Evolutionary conservation across 1,139 yeast genomes (phyloP).

Genomic region (Kodamaea derodonti): DNA sequence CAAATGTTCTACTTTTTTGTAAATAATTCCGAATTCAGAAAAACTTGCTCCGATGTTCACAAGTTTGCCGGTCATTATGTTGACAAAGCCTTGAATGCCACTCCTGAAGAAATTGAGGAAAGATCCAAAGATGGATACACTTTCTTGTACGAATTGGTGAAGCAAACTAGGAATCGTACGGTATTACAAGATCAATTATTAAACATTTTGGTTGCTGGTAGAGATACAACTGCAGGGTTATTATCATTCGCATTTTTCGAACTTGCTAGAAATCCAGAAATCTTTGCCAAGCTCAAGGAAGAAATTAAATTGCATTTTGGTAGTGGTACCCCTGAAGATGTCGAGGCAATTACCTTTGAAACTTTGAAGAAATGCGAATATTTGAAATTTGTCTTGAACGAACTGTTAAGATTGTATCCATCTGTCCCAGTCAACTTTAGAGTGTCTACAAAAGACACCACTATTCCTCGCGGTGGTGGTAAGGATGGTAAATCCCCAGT

Average conservation of each 20-base stretch:
- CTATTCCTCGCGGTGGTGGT: conserved; percentile 26
- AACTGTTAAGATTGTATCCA: conserved; percentile 24
- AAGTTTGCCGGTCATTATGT: conserved; percentile 28
- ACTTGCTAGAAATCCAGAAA: conserved; percentile 40
- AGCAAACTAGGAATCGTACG: conserved; percentile 46
- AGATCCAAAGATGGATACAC: conserved; percentile 39
- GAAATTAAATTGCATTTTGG: conserved; percentile 37
- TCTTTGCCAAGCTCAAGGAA: conserved; percentile 35
- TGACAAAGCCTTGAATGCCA: conserved; percentile 16
- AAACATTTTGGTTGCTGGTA: conserved; percentile 51
- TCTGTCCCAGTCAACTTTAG: conserved; percentile 24
- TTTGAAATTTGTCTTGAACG: conserved; percentile 22
- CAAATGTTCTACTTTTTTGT: conserved; percentile 34
- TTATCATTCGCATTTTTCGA: conserved; percentile 46
- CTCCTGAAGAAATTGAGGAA: conserved; percentile 30
- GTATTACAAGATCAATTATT: conserved; percentile 51
- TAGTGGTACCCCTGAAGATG: conserved; percentile 15
- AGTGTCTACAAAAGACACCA: conserved; percentile 21
- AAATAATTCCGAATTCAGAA: conserved; percentile 29
- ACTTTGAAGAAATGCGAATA: conserved; percentile 24
- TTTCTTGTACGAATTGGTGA: conserved; percentile 48
- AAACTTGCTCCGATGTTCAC: conserved; percentile 28
- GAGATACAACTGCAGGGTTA: conserved; percentile 57
- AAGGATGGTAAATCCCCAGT: conserved; percentile 17
- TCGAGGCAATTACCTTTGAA: conserved; percentile 18